Base-by-base conservation (phyloP, 2,329 filamentous ascomycete species). In the Byssoonygena ceratinophila region DNA sequence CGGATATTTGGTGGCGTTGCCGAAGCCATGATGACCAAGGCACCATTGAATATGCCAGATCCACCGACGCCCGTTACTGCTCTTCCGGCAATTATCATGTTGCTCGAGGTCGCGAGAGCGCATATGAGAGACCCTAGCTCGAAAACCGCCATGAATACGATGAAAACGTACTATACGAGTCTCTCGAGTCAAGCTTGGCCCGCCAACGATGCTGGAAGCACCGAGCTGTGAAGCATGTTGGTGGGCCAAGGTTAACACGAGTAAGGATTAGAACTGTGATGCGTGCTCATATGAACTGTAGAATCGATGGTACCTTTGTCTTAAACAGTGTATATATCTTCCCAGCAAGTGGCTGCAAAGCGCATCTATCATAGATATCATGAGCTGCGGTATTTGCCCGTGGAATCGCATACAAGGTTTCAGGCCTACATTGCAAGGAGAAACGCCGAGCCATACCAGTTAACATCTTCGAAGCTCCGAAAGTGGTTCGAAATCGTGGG, bases 1-100 rank as follows among this genome's bases (percentile, higher is more conserved):
- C 76, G 47, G 20, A 41, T 31, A 3, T 16, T 22, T 1, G 47
- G 47, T 8, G 22, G 22, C 9, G 76, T 71, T 14, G 67, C 71
- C 54, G 64, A 68, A 16, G 69, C 65, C 20, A 76, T 65, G 55
- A 75, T 76, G 36, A 73, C 62, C 23, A 74, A 71, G 23, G 72
- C 74, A 41, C 75, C 76, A 20, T 63, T 65, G 59, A 74, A 76
- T 55, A 78, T 71, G 22, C 76, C 76, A 27, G 74, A 75, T 12
- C 68, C 68, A 3, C 75, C 76, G 0, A 77, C 59, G 51, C 76
- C 76, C 25, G 74, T 68, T 43, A 79, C 63, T 0, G 74, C 74
- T 52, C 76, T 69, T 8, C 76, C 76, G 39, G 77, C 64, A 58
- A 79, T 76, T 31, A 79, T 61, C 14, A 74, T 69, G 1, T 61